Conservation (phyloP, 2,329 filamentous ascomycete species). For the Curvularia spicifera region DNA sequence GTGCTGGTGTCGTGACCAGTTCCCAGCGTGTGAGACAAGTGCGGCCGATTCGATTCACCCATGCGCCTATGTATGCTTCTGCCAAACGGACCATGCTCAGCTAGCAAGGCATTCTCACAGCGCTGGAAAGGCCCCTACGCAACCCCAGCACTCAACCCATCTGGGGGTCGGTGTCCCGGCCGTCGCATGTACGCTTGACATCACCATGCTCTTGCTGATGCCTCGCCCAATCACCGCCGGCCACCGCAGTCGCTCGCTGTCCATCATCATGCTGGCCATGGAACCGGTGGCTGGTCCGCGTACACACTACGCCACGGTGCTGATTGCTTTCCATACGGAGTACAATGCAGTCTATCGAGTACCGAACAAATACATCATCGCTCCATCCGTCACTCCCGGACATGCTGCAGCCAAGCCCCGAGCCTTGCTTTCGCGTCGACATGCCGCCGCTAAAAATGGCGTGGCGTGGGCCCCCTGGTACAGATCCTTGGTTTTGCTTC, state of each 20-base stretch:
- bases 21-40: constrained; percentile 4
- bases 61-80: constrained; percentile 15
- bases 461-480: constrained; percentile 11
- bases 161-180: constrained; percentile 37
- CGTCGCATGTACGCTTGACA: constrained; percentile 34
- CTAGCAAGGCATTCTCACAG: constrained; percentile 29
- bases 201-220: constrained; percentile 21
- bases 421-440: constrained; percentile 18
- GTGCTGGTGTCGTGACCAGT: constrained; percentile 5
- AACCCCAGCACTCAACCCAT: constrained; percentile 18
- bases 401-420: constrained; percentile 19
- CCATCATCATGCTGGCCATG: not conserved
- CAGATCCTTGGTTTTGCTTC: constrained; percentile 20
- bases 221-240: constrained; percentile 4
- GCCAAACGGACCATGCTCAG: constrained; percentile 20
- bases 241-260: not conserved
- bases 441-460: constrained; percentile 23
- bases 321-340: not conserved
- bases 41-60: constrained; percentile 8
- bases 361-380: constrained; percentile 15
- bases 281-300: constrained; percentile 4
- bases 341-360: constrained; percentile 1
- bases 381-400: constrained; percentile 16
- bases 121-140: constrained; percentile 36
- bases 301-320: constrained; percentile 5